Evolutionary conservation across 1,284 basidiomycete genomes (phyloP).

Genomic region (Rhodotorula sp.): DNA sequence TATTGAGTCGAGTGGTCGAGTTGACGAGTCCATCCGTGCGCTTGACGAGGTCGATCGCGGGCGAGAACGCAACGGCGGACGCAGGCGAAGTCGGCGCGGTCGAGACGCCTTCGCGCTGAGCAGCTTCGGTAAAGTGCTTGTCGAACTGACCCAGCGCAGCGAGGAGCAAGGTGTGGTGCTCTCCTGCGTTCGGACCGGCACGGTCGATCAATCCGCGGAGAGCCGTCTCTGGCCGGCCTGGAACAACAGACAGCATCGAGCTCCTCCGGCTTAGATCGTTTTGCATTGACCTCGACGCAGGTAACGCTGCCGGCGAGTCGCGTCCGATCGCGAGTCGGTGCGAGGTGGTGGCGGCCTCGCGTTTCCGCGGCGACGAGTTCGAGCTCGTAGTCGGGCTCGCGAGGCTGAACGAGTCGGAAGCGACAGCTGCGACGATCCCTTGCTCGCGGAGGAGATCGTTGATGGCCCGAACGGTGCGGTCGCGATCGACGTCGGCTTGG

Average conservation of each 20-base stretch:
- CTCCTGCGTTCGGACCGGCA: neutral
- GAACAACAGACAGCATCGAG: neutral
- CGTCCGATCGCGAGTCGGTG: neutral
- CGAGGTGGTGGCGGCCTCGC: neutral
- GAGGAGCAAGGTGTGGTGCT: slow-evolving; percentile 40
- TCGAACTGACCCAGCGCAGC: slow-evolving; percentile 40
- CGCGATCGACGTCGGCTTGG: slow-evolving; percentile 18
- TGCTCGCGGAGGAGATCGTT: slow-evolving; percentile 29
- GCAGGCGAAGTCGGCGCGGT: neutral
- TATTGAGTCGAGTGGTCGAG: slow-evolving; percentile 42
- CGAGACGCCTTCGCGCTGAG: neutral
- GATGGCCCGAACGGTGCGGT: slow-evolving; percentile 31
- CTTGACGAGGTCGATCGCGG: slow-evolving; percentile 34
- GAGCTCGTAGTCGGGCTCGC: neutral
- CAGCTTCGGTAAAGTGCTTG: slow-evolving; percentile 24
- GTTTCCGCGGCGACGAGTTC: slow-evolving; percentile 20
- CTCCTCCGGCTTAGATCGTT: slow-evolving; percentile 5
- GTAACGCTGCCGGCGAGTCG: neutral
- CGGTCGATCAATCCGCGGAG: neutral
- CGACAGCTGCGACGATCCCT: slow-evolving; percentile 21
- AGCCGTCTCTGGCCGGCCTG: neutral
- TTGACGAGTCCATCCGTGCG: slow-evolving; percentile 36
- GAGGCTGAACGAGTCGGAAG: neutral
- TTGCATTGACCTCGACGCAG: neutral
- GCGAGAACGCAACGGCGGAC: neutral